These are phyloP conservation scores for Aspergillus bertholletiae DNA, from an alignment of 495 filamentous ascomycete genomes.

Conservation along the genomic window DNA sequence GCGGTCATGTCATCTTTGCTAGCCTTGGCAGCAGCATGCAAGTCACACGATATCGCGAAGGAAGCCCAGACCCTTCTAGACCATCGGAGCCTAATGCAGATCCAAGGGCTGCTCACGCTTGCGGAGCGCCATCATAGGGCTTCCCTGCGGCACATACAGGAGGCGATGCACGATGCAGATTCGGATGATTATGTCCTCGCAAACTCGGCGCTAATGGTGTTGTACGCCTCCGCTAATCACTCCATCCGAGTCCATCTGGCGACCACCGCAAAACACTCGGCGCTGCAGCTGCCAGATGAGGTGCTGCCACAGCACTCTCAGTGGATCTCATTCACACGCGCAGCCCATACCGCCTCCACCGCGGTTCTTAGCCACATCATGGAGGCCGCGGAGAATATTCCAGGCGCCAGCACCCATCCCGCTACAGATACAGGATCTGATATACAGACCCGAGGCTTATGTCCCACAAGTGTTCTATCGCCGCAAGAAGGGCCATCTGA, in stretches of 20 bases:
- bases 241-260: slow-evolving; percentile 33
- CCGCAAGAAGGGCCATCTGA: slow-evolving; percentile 20
- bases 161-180: slow-evolving; percentile 20
- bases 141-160: slow-evolving; percentile 30
- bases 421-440: not conserved
- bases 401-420: not conserved
- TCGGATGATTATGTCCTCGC: slow-evolving; percentile 36
- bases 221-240: slow-evolving; percentile 41
- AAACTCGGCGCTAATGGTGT: slow-evolving; percentile 43
- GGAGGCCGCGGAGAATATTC: not conserved
- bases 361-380: slow-evolving; percentile 28
- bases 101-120: slow-evolving; percentile 26
- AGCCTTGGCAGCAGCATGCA: slow-evolving; percentile 37
- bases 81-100: slow-evolving; percentile 11
- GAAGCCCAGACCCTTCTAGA: slow-evolving; percentile 11
- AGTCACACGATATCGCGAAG: slow-evolving; percentile 34
- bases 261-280: slow-evolving; percentile 19
- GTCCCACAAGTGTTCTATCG: slow-evolving; percentile 1
- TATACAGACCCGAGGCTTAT: not conserved
- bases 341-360: slow-evolving; percentile 31
- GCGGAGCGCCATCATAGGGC: slow-evolving; percentile 31
- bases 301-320: slow-evolving; percentile 32
- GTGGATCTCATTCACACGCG: slow-evolving; percentile 40
- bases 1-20: slow-evolving; percentile 40
- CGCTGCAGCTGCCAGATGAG: slow-evolving; percentile 12